These are phyloP conservation scores for Ensete ventricosum DNA, from an alignment of 176 grass and related monocot genomes.

Conservation along the genomic window DNA sequence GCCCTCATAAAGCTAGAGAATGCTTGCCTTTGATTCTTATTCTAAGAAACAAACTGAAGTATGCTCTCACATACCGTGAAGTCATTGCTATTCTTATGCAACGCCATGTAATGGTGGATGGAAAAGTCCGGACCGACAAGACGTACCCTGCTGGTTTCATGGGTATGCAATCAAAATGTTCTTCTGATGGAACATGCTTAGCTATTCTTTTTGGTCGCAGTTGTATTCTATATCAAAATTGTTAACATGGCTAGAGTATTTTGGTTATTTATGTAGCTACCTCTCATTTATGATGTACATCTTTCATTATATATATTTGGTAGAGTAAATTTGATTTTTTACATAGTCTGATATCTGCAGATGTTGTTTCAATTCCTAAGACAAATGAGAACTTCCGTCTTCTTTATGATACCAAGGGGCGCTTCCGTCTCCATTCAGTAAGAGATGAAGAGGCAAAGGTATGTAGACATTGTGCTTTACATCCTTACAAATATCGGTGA, in stretches of 20 bases:
- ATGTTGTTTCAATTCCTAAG: neutral
- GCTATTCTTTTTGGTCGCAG: too few relatives aligned
- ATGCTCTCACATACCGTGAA: neutral
- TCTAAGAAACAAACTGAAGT: neutral
- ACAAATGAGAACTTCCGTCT: neutral
- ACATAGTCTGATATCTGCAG: neutral
- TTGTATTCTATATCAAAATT: too few relatives aligned
- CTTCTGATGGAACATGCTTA: too few relatives aligned
- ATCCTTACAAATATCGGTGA: neutral
- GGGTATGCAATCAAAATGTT: neutral
- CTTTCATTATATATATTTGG: too few relatives aligned
- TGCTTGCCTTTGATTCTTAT: neutral
- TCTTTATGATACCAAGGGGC: neutral
- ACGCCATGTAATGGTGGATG: neutral
- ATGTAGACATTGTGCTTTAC: neutral
- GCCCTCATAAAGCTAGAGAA: neutral
- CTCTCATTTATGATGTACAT: too few relatives aligned
- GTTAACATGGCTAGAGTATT: too few relatives aligned
- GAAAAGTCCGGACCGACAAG: neutral
- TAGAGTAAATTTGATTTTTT: too few relatives aligned
- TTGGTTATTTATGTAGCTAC: too few relatives aligned
- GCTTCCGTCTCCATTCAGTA: neutral
- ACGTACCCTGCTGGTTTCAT: neutral
- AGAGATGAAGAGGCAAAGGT: slow-evolving; percentile 2
- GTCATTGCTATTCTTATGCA: neutral